Conservation (phyloP, 129 eudicot genomes). For the Pseudognaphalium luteoalbum region DNA sequence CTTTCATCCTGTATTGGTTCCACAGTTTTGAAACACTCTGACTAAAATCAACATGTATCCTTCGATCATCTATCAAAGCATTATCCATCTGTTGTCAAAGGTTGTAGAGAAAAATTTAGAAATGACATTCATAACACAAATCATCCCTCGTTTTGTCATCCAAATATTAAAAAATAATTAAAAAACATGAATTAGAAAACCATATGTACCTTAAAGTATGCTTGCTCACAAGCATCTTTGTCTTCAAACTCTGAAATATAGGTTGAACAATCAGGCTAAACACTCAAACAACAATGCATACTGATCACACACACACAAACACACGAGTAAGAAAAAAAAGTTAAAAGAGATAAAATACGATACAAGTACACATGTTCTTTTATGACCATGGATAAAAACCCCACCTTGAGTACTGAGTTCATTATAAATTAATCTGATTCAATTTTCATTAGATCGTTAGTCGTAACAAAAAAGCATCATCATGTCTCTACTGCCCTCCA, state of each 20-base stretch:
- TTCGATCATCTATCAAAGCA: constrained; percentile 89
- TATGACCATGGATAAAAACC: not conserved
- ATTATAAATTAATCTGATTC: not conserved
- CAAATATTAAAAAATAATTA: not conserved
- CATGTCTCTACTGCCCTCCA: not conserved
- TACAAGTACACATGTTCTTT: not conserved
- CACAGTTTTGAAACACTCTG: constrained; percentile 95
- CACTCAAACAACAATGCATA: constrained; percentile 6
- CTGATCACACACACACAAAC: not conserved
- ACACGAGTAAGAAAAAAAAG: not conserved
- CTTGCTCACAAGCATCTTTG: constrained; percentile 81
- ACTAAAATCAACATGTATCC: constrained; percentile 97
- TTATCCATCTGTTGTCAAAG: constrained; percentile 75
- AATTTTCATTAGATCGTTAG: not conserved
- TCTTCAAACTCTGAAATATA: constrained; percentile 74
- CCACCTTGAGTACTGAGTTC: not conserved
- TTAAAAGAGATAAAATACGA: not conserved
- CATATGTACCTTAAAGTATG: constrained; percentile 76
- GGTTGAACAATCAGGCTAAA: constrained; percentile 20
- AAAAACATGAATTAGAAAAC: constrained; percentile 3
- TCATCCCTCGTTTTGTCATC: not conserved
- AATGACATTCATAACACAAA: not conserved
- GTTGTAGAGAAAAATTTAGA: constrained; percentile 11
- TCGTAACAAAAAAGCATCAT: not conserved
- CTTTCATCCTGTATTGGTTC: constrained; percentile 87